Conservation (phyloP, 2,329 filamentous ascomycete species). For the Claviceps spartinae region DNA sequence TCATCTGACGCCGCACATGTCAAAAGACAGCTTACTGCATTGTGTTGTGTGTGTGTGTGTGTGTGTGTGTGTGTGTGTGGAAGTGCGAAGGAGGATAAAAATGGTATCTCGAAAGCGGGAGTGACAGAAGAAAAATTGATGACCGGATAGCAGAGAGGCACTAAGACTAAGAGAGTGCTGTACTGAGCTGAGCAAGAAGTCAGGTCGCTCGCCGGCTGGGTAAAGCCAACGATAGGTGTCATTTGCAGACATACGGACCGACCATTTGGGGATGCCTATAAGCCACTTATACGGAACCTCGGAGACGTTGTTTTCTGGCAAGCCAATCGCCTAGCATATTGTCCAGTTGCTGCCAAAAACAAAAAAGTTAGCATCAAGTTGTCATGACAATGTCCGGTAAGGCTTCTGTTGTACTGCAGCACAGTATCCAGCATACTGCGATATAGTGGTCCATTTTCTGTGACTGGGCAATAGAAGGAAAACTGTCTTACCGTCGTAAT, state of each 20-base stretch:
- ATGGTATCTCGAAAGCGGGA: slow-evolving; percentile 3
- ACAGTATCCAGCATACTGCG: too few species aligned
- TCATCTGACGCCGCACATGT: slow-evolving; percentile 4
- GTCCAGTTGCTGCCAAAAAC: slow-evolving; percentile 53
- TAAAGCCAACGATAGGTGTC: too few species aligned
- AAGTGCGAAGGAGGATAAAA: not conserved
- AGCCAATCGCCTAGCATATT: slow-evolving; percentile 75
- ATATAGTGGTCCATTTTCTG: too few species aligned
- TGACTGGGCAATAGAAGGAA: not conserved
- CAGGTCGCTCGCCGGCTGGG: not conserved
- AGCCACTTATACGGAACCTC: slow-evolving; percentile 30
- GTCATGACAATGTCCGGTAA: not conserved
- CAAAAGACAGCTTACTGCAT: slow-evolving; percentile 2
- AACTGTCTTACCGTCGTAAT: slow-evolving; percentile 56
- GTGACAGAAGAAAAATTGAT: not conserved
- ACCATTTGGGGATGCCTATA: not conserved
- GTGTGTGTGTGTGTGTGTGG: not conserved
- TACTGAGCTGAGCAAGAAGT: too few species aligned
- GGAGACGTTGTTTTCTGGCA: slow-evolving; percentile 51
- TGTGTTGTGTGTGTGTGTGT: not conserved
- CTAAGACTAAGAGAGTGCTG: not conserved
- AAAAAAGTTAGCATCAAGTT: not conserved
- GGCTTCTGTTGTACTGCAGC: not conserved
- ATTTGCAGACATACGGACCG: too few species aligned
- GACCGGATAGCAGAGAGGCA: not conserved